Conservation (phyloP, 2,329 filamentous ascomycete genomes). For the Cordyceps pruinosa region DNA sequence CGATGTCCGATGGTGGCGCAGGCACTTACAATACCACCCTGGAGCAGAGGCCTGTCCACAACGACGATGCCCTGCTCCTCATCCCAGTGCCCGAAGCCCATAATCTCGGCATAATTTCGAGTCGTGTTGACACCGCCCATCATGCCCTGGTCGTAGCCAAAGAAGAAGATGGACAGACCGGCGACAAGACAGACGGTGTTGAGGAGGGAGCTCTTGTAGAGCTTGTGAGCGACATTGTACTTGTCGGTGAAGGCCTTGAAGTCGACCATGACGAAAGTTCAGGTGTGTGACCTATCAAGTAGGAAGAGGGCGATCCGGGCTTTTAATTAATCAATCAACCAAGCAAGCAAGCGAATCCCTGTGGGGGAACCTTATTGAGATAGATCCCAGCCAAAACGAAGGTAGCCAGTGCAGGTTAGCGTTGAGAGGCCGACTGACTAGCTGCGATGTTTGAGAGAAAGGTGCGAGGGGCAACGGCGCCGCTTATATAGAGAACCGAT, state of each 20-base stretch:
- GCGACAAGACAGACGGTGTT: slow-evolving; percentile 57
- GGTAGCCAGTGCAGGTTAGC: neutral
- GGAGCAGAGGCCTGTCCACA: slow-evolving; percentile 42
- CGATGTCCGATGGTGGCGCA: neutral
- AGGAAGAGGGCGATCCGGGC: neutral
- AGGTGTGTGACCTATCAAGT: neutral
- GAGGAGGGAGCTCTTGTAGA: slow-evolving; percentile 50
- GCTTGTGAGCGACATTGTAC: slow-evolving; percentile 38
- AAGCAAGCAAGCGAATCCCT: neutral
- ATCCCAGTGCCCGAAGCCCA: slow-evolving; percentile 57
- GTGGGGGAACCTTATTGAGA: slow-evolving; percentile 1
- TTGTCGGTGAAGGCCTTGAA: slow-evolving; percentile 9
- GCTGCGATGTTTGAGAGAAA: neutral
- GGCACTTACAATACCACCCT: slow-evolving; percentile 23
- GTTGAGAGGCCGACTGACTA: neutral
- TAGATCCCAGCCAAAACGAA: neutral
- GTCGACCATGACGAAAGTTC: neutral
- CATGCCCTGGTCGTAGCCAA: slow-evolving; percentile 51
- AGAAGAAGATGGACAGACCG: slow-evolving; percentile 61
- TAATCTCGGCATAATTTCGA: slow-evolving; percentile 55
- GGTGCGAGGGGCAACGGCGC: neutral
- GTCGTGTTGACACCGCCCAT: slow-evolving; percentile 63
- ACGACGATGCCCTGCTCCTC: slow-evolving; percentile 43
- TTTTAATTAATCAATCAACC: neutral
- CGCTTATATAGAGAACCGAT: neutral